A percentile compares a stretch with the other conserved stretches of the same genome.
Conservation (phyloP, 495 filamentous ascomycete genomes). For the Pseudoneurospora amorphoporcata region DNA sequence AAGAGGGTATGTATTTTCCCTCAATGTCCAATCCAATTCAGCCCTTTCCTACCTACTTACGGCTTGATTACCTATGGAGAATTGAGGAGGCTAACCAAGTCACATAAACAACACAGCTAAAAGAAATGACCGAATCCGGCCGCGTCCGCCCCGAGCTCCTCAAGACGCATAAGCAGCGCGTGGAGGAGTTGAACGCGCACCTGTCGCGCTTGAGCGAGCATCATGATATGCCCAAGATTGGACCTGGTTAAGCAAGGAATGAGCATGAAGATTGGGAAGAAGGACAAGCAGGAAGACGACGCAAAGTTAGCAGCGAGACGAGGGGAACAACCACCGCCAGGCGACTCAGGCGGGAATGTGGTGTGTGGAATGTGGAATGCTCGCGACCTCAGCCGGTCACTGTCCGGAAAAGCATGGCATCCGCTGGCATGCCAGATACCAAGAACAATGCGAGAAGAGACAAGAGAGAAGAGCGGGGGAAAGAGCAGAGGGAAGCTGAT, state of each 20-base stretch:
- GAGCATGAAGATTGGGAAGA: neutral
- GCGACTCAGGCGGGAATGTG: neutral
- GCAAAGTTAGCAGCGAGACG: neutral
- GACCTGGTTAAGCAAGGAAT: constrained; percentile 46
- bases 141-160: constrained; percentile 52
- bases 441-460: neutral
- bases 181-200: constrained; percentile 93
- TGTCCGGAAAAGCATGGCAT: neutral
- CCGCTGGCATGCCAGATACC: neutral
- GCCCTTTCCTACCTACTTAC: no score
- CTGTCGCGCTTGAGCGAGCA: constrained; percentile 87
- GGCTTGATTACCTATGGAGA: no score
- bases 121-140: constrained; percentile 50
- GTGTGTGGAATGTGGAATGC: neutral
- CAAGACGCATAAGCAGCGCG: constrained; percentile 94
- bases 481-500: neutral
- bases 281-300: neutral
- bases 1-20: constrained; percentile 54
- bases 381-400: neutral
- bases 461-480: neutral
- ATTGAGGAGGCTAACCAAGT: no score
- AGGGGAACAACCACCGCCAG: neutral
- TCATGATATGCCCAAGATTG: constrained; percentile 92
- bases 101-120: constrained; percentile 37
- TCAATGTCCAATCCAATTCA: neutral